Conservation (phyloP, 108 stramenopile species). For the Nitzschia sp. region DNA sequence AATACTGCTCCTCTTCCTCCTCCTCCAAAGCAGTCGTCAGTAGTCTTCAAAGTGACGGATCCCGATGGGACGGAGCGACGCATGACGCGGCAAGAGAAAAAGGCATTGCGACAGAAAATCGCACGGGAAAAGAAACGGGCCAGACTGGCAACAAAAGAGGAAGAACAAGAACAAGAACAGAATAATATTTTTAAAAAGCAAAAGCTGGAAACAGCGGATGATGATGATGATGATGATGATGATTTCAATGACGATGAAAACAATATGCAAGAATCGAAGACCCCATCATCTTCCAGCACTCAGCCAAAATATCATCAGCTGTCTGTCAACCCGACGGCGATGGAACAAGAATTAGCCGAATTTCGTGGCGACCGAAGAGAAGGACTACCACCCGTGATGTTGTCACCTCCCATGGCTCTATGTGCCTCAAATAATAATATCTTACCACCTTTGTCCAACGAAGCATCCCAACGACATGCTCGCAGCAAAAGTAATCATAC, state of each 20-base stretch:
- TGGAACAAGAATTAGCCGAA: conserved; percentile 57
- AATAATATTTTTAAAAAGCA: background rate
- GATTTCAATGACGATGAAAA: background rate
- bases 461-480: conserved; percentile 8
- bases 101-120: conserved; percentile 46
- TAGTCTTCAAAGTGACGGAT: conserved; percentile 54
- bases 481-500: background rate
- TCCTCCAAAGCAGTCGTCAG: background rate
- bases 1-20: background rate
- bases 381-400: conserved; percentile 57
- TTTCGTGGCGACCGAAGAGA: conserved; percentile 39
- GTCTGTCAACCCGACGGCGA: conserved; percentile 23
- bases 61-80: conserved; percentile 63
- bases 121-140: conserved; percentile 33
- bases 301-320: conserved; percentile 28
- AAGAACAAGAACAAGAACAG: background rate
- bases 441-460: background rate
- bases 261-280: background rate
- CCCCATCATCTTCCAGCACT: background rate
- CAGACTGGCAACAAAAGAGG: background rate
- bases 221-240: too few species aligned
- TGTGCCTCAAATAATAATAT: conserved; percentile 30
- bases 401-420: conserved; percentile 60
- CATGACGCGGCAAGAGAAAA: conserved; percentile 81
- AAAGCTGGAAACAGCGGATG: too few species aligned